Evolutionary conservation across 192 early-diverging fungal genomes (phyloP).

Genomic region (Entomortierella lignicola): DNA sequence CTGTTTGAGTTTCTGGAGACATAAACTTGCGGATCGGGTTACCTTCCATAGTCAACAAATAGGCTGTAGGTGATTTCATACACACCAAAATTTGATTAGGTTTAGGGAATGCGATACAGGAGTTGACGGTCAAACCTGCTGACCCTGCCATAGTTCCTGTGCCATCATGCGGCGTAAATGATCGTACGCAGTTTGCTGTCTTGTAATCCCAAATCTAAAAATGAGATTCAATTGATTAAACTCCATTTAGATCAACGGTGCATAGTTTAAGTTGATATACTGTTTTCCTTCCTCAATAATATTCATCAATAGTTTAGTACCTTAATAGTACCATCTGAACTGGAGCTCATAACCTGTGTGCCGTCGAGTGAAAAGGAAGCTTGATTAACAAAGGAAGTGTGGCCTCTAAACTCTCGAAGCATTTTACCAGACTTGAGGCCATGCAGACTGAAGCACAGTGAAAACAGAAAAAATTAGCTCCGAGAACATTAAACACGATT

Average conservation of each 20-base stretch:
- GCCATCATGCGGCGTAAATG: slow-evolving; percentile 64
- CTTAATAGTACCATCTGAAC: slow-evolving; percentile 89
- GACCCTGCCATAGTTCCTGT: slow-evolving; percentile 65
- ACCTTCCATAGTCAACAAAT: slow-evolving; percentile 76
- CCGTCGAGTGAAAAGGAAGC: slow-evolving; percentile 80
- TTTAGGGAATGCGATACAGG: slow-evolving; percentile 72
- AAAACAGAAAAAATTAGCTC: background rate
- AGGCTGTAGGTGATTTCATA: slow-evolving; percentile 79
- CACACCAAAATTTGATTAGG: slow-evolving; percentile 81
- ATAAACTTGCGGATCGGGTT: slow-evolving; percentile 62
- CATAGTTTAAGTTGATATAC: background rate
- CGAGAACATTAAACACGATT: too few relatives aligned
- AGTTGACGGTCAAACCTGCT: slow-evolving; percentile 65
- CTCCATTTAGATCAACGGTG: background rate
- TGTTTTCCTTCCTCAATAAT: background rate
- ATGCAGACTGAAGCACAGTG: slow-evolving; percentile 69
- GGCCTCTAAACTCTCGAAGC: slow-evolving; percentile 92
- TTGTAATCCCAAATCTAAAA: slow-evolving; percentile 91
- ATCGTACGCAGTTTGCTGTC: slow-evolving; percentile 72
- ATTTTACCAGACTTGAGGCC: slow-evolving; percentile 94
- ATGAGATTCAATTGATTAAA: background rate
- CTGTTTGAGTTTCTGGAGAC: slow-evolving; percentile 55
- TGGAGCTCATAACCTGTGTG: slow-evolving; percentile 77
- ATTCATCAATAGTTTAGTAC: slow-evolving; percentile 50
- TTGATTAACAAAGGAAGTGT: slow-evolving; percentile 89